These are phyloP conservation scores for Gynostemma pentaphyllum DNA, from an alignment of 306 rosid genomes.

Conservation along the genomic window DNA sequence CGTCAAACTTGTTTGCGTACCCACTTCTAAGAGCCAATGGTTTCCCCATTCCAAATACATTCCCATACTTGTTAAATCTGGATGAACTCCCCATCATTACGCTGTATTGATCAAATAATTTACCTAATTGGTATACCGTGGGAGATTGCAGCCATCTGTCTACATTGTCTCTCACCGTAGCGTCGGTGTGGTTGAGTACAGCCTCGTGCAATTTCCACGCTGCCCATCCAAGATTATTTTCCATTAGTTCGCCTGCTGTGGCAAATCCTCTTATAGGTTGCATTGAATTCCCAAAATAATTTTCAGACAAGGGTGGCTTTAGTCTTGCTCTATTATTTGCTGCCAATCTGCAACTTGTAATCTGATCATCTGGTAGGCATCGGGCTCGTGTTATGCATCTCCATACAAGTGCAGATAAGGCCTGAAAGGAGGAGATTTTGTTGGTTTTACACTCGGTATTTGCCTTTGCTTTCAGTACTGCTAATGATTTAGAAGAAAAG, in stretches of 20 bases:
- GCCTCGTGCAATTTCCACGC: slow-evolving; percentile 38
- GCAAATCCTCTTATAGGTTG: background rate
- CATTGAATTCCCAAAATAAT: slow-evolving; percentile 37
- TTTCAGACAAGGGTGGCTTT: slow-evolving; percentile 24
- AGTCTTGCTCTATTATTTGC: slow-evolving; percentile 29
- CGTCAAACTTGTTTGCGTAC: slow-evolving; percentile 32
- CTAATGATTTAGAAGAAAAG: slow-evolving; percentile 34
- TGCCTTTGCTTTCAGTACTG: slow-evolving; percentile 44
- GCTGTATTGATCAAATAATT: fast-evolving
- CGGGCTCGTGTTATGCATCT: background rate
- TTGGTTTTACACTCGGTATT: slow-evolving; percentile 24
- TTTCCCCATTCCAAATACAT: slow-evolving; percentile 69
- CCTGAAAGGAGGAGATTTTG: slow-evolving; percentile 42
- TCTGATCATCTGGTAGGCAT: background rate
- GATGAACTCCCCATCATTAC: slow-evolving; percentile 31
- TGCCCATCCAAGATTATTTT: slow-evolving; percentile 35
- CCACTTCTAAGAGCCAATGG: slow-evolving; percentile 41
- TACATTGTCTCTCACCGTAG: background rate
- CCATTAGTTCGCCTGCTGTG: slow-evolving; percentile 25
- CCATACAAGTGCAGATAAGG: slow-evolving; percentile 52
- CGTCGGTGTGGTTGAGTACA: slow-evolving; percentile 17
- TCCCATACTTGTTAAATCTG: slow-evolving; percentile 42
- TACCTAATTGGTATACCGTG: background rate
- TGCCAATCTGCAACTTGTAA: background rate
- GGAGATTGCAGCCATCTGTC: slow-evolving; percentile 32